A percentile compares a stretch with the other conserved stretches of the same genome.
phyloP scores from a whole-genome alignment of 495 filamentous ascomycete genomes.

The Letharia lupina region DNA sequence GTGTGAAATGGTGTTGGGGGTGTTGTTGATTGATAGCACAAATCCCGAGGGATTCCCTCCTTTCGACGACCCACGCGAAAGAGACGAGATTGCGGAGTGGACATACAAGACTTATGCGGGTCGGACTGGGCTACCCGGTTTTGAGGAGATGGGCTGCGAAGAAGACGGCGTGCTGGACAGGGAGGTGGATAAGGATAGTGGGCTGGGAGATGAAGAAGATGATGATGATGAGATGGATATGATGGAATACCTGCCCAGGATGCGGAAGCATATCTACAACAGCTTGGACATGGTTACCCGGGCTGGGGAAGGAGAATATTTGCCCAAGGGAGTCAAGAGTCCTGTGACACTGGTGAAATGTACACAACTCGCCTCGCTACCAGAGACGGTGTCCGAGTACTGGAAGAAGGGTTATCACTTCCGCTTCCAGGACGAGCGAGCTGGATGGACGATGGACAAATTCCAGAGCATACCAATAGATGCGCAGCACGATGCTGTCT shows the following conservation, averaged over 20 bases:
- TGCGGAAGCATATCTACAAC: constrained; percentile 27
- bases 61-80: constrained; percentile 20
- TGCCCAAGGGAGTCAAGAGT: constrained; percentile 8
- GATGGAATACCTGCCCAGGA: constrained; percentile 19
- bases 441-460: constrained; percentile 17
- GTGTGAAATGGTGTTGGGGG: constrained; percentile 18
- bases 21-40: constrained; percentile 25
- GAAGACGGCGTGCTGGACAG: constrained; percentile 11
- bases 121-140: constrained; percentile 11
- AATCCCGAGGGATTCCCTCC: constrained; percentile 23
- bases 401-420: constrained; percentile 11
- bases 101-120: constrained; percentile 24
- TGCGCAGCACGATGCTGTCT: constrained; percentile 19
- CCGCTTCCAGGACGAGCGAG: constrained; percentile 17
- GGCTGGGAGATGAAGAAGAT: constrained; percentile 15
- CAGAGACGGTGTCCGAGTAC: constrained; percentile 8
- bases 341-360: constrained; percentile 22
- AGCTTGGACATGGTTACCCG: constrained; percentile 20
- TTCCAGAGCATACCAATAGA: constrained; percentile 15
- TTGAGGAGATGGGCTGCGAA: constrained; percentile 8
- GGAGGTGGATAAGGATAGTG: constrained; percentile 12
- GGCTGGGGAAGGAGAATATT: constrained; percentile 3
- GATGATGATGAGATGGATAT: constrained; percentile 19
- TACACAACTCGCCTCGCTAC: constrained; percentile 9
- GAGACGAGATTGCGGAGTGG: constrained; percentile 19